Conservation (phyloP, 148 eudicot genomes). For the Amaranthus palmeri region DNA sequence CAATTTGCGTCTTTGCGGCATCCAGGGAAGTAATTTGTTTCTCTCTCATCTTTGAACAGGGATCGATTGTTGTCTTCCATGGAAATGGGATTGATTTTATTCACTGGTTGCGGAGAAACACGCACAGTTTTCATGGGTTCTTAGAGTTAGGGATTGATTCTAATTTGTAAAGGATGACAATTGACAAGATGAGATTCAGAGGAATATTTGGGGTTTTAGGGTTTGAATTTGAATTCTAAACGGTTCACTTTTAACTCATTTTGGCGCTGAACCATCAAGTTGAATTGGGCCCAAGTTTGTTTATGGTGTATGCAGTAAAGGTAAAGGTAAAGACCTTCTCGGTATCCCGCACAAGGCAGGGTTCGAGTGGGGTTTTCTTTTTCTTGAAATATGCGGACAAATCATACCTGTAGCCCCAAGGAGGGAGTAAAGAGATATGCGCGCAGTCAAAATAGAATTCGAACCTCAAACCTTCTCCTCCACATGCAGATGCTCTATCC, state of each 20-base stretch:
- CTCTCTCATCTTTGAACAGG: constrained; percentile 14
- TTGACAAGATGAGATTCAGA: not conserved
- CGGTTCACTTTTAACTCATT: not conserved
- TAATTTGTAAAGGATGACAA: not conserved
- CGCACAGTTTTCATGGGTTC: constrained; percentile 16
- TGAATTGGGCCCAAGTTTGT: not conserved
- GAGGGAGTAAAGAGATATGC: too few relatives aligned
- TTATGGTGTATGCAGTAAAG: not conserved
- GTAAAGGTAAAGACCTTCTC: too few relatives aligned
- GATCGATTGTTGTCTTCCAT: not conserved
- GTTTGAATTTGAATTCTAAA: constrained; percentile 19
- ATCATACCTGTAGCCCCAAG: too few relatives aligned
- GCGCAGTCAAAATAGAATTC: too few relatives aligned
- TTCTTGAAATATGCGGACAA: too few relatives aligned
- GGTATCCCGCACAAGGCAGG: too few relatives aligned
- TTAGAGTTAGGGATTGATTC: constrained; percentile 9
- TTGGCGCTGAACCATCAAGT: not conserved
- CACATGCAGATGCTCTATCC: too few relatives aligned
- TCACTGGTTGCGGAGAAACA: constrained; percentile 14
- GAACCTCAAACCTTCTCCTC: too few relatives aligned
- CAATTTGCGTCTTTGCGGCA: constrained; percentile 77
- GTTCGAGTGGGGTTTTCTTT: too few relatives aligned
- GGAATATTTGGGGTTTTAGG: not conserved
- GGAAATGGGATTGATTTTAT: not conserved
- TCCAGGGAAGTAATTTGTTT: constrained; percentile 45